These are phyloP conservation scores for Lasiosphaeria ovina DNA, from an alignment of 495 filamentous ascomycete species.

Conservation along the genomic window DNA sequence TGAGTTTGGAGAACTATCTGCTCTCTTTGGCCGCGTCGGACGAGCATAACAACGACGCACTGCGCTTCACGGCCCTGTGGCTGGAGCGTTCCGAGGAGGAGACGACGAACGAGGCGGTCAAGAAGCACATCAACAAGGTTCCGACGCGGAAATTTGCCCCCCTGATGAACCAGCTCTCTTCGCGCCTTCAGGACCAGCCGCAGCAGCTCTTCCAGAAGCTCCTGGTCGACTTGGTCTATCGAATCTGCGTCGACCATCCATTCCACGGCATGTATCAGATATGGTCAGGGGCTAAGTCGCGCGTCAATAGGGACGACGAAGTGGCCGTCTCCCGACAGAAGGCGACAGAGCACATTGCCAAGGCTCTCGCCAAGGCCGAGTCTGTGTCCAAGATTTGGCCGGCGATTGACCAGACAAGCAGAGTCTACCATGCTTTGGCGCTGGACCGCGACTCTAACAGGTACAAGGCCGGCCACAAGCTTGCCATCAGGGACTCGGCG, in stretches of 20 bases:
- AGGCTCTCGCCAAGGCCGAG: conserved; percentile 47
- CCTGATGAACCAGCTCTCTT: conserved; percentile 94
- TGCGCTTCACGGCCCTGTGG: conserved; percentile 96
- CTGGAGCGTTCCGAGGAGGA: conserved; percentile 72
- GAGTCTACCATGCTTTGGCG: conserved; percentile 71
- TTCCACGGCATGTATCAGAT: conserved; percentile 97
- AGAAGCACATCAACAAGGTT: conserved; percentile 64
- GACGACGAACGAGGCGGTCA: conserved; percentile 74
- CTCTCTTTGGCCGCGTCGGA: conserved; percentile 80
- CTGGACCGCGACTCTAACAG: conserved; percentile 55
- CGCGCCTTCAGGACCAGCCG: conserved; percentile 71
- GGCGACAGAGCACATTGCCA: conserved; percentile 67
- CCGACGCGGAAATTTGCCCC: conserved; percentile 88
- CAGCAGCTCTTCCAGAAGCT: conserved; percentile 66
- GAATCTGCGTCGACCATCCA: conserved; percentile 87
- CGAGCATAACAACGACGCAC: conserved; percentile 79
- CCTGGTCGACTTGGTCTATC: conserved; percentile 66
- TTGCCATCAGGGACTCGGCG: conserved; percentile 57
- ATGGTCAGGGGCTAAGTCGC: conserved; percentile 71
- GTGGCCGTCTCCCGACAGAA: conserved; percentile 65
- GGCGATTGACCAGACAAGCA: conserved; percentile 68
- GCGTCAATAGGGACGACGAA: conserved; percentile 64
- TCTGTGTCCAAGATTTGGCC: conserved; percentile 58
- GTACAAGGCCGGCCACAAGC: conserved; percentile 64
- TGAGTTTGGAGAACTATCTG: conserved; percentile 94